Conservation (phyloP, 169 alveolate species). For the Cryptosporidium parvum region DNA sequence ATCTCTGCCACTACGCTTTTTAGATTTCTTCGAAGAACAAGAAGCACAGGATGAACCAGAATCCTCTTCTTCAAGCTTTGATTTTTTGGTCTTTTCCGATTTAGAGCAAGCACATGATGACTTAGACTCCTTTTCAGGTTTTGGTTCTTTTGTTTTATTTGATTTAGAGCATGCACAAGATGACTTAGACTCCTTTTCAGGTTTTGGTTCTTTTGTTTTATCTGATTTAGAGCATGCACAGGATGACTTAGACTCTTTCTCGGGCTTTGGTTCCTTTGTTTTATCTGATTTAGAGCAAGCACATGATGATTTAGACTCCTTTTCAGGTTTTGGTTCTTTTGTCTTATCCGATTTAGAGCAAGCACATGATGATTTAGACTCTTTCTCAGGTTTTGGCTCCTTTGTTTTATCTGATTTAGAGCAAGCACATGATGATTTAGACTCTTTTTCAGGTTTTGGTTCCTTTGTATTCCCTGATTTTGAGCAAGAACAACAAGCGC, state of each 20-base stretch:
- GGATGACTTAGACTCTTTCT: background rate
- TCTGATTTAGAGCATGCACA: background rate
- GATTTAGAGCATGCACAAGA: background rate
- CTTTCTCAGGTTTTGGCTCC: background rate
- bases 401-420: background rate
- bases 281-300: background rate
- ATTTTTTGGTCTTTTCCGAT: background rate
- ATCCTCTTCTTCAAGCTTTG: too few species aligned
- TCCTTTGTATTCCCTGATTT: background rate
- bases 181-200: background rate
- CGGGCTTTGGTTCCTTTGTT: background rate
- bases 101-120: background rate
- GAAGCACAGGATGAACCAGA: background rate
- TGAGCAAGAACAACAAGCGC: constrained; percentile 8
- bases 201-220: background rate
- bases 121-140: background rate
- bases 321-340: background rate
- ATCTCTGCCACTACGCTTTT: background rate
- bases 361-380: background rate
- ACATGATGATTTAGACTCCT: background rate
- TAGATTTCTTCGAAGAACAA: background rate
- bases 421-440: background rate
- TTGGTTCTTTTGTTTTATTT: background rate
- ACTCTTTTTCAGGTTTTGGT: background rate
- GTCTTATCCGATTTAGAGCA: background rate